Evolutionary conservation across 1,284 basidiomycete species (phyloP).

Genomic region (Sanghuangporus sanghuang): DNA sequence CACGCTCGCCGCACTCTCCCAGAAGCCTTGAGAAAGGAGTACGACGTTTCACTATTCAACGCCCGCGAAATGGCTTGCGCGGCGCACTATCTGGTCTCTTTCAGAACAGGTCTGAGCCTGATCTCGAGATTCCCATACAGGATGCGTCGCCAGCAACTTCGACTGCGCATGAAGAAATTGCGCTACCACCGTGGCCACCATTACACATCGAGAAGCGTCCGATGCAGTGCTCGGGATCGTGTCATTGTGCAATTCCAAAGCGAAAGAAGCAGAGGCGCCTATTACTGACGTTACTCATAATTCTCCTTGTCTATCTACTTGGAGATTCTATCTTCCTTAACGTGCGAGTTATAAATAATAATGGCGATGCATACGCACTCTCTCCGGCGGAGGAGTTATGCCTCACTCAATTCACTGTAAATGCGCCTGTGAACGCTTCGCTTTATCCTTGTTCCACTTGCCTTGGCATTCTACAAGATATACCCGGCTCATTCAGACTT

Average conservation of each 20-base stretch:
- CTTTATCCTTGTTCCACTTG: conserved; percentile 46
- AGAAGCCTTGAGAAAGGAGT: conserved; percentile 28
- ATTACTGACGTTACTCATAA: conserved; percentile 29
- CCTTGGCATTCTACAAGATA: conserved; percentile 34
- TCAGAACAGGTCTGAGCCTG: conserved; percentile 18
- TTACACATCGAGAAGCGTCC: conserved; percentile 36
- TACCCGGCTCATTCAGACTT: conserved; percentile 33
- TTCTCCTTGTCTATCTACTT: conserved; percentile 40
- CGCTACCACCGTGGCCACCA: conserved; percentile 30
- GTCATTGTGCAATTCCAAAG: conserved; percentile 25
- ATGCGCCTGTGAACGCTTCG: conserved; percentile 39
- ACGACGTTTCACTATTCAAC: conserved; percentile 1
- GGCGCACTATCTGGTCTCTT: neutral
- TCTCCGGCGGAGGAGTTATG: conserved; percentile 40
- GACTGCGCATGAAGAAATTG: neutral
- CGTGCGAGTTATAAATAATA: conserved; percentile 28
- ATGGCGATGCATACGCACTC: conserved; percentile 24
- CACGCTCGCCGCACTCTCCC: conserved; percentile 17
- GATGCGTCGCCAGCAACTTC: conserved; percentile 22
- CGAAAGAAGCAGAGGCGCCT: conserved; percentile 29
- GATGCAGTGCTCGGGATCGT: conserved; percentile 22
- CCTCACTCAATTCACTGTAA: conserved; percentile 41
- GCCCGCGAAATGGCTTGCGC: neutral
- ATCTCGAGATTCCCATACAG: conserved; percentile 23
- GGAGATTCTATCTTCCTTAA: conserved; percentile 38